Conservation (phyloP, 768 basidiomycete species). For the Clitopilus passeckerianus region DNA sequence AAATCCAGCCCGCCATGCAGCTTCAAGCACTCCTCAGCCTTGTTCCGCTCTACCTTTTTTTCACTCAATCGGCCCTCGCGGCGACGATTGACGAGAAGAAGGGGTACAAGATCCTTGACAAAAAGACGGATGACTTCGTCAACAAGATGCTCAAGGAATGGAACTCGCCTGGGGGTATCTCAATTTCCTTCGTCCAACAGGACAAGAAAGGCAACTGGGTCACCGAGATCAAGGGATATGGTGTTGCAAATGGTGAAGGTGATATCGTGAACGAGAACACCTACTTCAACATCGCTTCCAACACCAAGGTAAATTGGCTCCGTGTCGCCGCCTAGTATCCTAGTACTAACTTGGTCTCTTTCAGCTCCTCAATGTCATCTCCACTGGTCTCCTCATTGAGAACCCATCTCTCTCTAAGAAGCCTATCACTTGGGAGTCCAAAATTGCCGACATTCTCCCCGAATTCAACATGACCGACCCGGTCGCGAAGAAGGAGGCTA, state of each 20-base stretch:
- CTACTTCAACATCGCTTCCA: constrained; percentile 9
- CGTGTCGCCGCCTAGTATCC: neutral
- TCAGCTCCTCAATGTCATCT: constrained; percentile 17
- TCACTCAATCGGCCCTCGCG: no score
- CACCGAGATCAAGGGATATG: constrained; percentile 13
- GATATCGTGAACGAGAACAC: neutral
- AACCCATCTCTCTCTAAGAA: constrained; percentile 15
- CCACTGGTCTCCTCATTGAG: constrained; percentile 19
- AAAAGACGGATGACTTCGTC: constrained; percentile 7
- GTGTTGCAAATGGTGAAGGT: neutral
- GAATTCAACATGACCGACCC: constrained; percentile 20
- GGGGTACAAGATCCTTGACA: constrained; percentile 2
- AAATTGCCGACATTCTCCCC: constrained; percentile 16
- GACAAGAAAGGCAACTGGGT: constrained; percentile 5
- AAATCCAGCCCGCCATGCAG: neutral
- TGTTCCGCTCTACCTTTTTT: no score
- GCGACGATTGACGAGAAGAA: no score
- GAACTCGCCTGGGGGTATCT: constrained; percentile 8
- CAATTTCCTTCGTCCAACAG: constrained; percentile 8
- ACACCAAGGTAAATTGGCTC: constrained; percentile 8
- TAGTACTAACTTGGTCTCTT: neutral
- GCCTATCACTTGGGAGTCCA: constrained; percentile 17
- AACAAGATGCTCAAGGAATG: constrained; percentile 6
- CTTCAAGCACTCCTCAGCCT: neutral
- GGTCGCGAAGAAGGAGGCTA: constrained; percentile 11